Evolutionary conservation across 441 rosid genomes (phyloP), one percentile per base, ranked within the genome.

Genomic region (Pelargonium myrrhifolium): DNA sequence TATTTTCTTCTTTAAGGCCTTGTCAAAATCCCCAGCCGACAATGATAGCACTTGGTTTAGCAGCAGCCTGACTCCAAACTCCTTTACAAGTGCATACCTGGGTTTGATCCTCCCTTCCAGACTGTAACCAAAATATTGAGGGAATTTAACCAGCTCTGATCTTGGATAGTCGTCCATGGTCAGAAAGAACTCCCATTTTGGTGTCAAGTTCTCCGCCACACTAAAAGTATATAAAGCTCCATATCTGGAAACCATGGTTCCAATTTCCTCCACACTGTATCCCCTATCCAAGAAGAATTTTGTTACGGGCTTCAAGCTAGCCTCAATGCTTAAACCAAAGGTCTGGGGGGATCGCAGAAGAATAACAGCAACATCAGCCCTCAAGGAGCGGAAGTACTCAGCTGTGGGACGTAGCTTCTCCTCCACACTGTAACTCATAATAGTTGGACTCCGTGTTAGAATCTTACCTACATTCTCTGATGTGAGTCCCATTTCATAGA

Each of bases 121-220:
- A 70, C 89, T 89, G 61, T 89, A 89, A 60, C 93, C 87, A 18
- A 89, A 89, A 80, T 81, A 89, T 76, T 89, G 89, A 20, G 91
- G 96, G 61, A 89, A 87, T 72, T 86, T 87, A 42, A 86, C 83
- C 1, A 89, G 88, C 77, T 86, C 96, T 1, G 87, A 72, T 9
- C 70, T 85, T 1, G 86, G 75, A 77, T 87, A 89, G 64, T 83
- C 96, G n/a, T n/a, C n/a, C 91, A 83, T 86, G 42, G 86, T 87
- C 78, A 84, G 77, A 83, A 86, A 89, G 79, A 82, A 89, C 63
- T 89, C 89, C 93, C 93, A 89, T 73, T 89, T 89, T 3, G 86
- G 87, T 51, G 69, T 80, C 82, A 89, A 39, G 67, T 86, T 89
- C 64, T 75, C 86, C 22, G 66, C 76, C 84, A 89, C 79, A 76